Conservation (phyloP, 148 eudicot species). For the Fagopyrum homotropicum region DNA sequence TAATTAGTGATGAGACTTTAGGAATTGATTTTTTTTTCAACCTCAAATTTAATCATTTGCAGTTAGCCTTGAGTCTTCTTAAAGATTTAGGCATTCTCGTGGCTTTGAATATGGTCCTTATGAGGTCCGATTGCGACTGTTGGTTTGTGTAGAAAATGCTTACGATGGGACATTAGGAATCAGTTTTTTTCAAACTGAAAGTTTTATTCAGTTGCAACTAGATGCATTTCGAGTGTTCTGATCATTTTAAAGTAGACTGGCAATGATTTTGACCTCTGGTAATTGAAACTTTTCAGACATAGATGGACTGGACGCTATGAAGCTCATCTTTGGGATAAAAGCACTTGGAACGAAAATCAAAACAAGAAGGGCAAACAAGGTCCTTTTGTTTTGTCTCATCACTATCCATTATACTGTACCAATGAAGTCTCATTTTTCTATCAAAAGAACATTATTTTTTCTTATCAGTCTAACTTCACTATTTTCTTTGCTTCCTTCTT, state of each 20-base stretch:
- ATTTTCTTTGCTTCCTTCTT: slow-evolving; percentile 1
- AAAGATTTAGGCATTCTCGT: too few species aligned
- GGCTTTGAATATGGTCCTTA: too few species aligned
- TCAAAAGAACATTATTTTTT: neutral
- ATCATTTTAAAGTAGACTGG: neutral
- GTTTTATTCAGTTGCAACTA: neutral
- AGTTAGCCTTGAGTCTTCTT: too few species aligned
- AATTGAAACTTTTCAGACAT: slow-evolving; percentile 45
- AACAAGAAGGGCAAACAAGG: slow-evolving; percentile 99
- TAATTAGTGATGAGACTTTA: neutral
- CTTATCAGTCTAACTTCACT: neutral
- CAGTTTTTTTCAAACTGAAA: too few species aligned
- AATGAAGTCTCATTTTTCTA: neutral
- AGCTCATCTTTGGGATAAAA: slow-evolving; percentile 99
- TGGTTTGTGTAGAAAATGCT: too few species aligned
- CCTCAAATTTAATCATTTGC: neutral
- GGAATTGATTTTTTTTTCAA: neutral
- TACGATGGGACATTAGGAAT: too few species aligned
- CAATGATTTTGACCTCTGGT: neutral
- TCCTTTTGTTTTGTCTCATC: slow-evolving; percentile 17
- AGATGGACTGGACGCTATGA: slow-evolving; percentile 99
- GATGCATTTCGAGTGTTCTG: neutral
- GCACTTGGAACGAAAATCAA: slow-evolving; percentile 97
- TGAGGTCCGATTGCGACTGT: too few species aligned
- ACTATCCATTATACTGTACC: neutral